Percentiles rank a stretch among this genome's conserved stretches.
Conservation (phyloP, 352 stramenopile species). For the Globisporangium spiculum region DNA sequence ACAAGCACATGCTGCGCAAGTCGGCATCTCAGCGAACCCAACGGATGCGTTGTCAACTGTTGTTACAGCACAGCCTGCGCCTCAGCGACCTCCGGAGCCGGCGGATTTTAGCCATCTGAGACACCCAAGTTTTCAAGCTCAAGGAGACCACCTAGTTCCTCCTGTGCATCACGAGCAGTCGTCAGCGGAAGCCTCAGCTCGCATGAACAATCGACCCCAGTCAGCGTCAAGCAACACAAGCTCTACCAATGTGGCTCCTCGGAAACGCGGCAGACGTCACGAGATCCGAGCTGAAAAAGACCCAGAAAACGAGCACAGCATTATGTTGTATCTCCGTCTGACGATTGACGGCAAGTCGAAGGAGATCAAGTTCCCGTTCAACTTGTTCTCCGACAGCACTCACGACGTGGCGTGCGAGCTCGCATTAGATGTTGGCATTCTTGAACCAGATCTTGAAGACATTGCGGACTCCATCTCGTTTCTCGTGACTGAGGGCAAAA, state of each 20-base stretch:
- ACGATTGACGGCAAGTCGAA: conserved; percentile 92
- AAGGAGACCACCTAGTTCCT: conserved; percentile 5
- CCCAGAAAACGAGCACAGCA: conserved; percentile 77
- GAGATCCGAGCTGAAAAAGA: conserved; percentile 84
- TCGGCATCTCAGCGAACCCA: not conserved
- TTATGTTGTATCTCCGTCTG: conserved; percentile 88
- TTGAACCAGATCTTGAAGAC: conserved; percentile 90
- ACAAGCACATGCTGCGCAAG: not conserved
- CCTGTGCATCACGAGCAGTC: conserved; percentile 10
- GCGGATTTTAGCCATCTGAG: conserved; percentile 23
- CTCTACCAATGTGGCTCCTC: not conserved
- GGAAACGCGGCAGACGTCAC: conserved; percentile 72
- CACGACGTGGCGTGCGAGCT: conserved; percentile 95
- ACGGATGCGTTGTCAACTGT: not conserved
- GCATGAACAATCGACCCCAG: conserved; percentile 21
- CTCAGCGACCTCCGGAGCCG: not conserved
- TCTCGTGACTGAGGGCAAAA: conserved; percentile 81
- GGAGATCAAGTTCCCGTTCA: conserved; percentile 96
- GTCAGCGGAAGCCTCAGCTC: not conserved
- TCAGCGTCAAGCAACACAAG: conserved; percentile 27
- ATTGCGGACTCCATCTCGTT: conserved; percentile 94
- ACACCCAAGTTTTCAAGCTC: conserved; percentile 18
- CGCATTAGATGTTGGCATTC: conserved; percentile 91
- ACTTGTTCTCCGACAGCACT: conserved; percentile 92
- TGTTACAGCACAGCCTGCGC: not conserved